phyloP scores from a whole-genome alignment of 2,329 filamentous ascomycete species.

The Talaromyces rugulosus region DNA sequence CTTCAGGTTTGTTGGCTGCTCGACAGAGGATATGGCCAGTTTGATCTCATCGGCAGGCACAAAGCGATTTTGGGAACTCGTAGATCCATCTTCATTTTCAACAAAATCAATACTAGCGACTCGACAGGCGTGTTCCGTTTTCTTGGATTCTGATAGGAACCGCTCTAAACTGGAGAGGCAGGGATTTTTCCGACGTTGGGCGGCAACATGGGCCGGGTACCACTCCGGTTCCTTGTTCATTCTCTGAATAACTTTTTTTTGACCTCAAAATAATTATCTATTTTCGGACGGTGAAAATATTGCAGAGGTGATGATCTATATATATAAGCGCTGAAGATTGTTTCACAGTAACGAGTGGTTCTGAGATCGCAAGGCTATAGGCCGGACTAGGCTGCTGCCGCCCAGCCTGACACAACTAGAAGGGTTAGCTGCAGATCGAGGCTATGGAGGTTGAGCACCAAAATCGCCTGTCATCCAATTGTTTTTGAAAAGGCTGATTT shows the following conservation, averaged over 20 bases:
- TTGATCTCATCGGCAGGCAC: not conserved
- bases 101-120: not conserved
- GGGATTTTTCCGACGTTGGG: constrained; percentile 2
- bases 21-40: not conserved
- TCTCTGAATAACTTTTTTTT: not conserved
- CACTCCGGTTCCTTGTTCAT: not conserved
- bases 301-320: not conserved
- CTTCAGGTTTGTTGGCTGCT: not conserved
- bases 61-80: not conserved
- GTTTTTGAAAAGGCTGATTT: not conserved
- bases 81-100: not conserved
- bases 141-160: not conserved
- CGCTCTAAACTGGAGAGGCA: not conserved
- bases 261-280: not conserved
- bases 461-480: not conserved
- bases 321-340: not conserved
- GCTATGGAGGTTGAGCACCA: not conserved
- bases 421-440: not conserved
- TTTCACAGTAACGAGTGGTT: not conserved
- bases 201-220: constrained; percentile 1
- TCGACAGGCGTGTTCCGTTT: not conserved
- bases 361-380: not conserved
- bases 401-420: not conserved
- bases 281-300: not conserved
- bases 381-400: not conserved